These are phyloP conservation scores for Cystofilobasidium macerans DNA, from an alignment of 768 basidiomycete genomes.

Conservation along the genomic window DNA sequence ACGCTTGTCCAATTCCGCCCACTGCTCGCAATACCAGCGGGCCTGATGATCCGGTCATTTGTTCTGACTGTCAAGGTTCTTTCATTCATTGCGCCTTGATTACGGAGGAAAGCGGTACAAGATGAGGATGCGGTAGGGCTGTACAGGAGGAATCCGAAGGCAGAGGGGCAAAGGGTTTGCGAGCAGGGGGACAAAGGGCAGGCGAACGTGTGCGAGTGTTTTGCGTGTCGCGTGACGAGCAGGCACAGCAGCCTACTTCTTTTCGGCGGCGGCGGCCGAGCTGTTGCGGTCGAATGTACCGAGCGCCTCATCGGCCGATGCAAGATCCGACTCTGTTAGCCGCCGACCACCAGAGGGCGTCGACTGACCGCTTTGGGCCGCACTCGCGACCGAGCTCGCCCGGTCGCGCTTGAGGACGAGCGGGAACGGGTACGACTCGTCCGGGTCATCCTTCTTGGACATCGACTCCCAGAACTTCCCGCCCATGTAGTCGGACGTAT, in stretches of 20 bases:
- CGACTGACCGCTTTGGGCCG: constrained; percentile 39
- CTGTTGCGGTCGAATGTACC: constrained; percentile 6
- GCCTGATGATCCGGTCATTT: too few species aligned
- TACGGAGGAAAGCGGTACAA: neutral
- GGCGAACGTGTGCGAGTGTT: too few species aligned
- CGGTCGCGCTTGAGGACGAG: constrained; percentile 37
- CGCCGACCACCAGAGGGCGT: constrained; percentile 20
- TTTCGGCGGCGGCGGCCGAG: too few species aligned
- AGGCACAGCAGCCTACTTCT: neutral
- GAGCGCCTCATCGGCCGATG: constrained; percentile 18
- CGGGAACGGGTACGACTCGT: constrained; percentile 40
- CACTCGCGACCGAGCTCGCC: constrained; percentile 46
- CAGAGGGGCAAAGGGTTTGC: too few species aligned
- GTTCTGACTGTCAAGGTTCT: too few species aligned
- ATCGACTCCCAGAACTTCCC: constrained; percentile 38
- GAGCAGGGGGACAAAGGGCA: too few species aligned
- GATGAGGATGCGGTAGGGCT: neutral
- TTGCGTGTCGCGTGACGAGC: too few species aligned
- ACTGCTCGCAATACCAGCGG: too few species aligned
- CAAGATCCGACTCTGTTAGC: constrained; percentile 22
- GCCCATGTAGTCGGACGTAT: constrained; percentile 47
- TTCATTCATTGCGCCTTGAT: too few species aligned
- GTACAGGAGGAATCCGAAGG: neutral
- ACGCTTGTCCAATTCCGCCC: too few species aligned
- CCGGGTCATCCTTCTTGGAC: constrained; percentile 74